Percentiles rank a stretch among this genome's conserved stretches.
phyloP scores from a whole-genome alignment of 805 yeast genomes.

The Yarrowia sp. region DNA sequence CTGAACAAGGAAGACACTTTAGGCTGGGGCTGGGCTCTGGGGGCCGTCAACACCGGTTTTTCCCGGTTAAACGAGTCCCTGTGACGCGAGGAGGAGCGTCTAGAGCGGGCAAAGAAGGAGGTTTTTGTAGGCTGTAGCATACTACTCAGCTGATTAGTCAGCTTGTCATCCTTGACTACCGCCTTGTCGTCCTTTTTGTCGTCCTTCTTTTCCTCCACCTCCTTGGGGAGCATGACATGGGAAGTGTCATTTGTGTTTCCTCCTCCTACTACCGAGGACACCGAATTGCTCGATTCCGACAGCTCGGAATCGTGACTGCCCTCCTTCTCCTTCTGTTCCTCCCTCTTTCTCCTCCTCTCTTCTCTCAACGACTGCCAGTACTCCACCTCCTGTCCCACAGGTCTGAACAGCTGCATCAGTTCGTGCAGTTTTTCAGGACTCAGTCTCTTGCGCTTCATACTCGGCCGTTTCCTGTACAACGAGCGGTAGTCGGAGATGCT shows the following conservation, averaged over 20 bases:
- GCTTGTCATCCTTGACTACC: too few relatives aligned
- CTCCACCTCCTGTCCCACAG: slow-evolving; percentile 41
- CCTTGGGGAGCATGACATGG: slow-evolving; percentile 21
- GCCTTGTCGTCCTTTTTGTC: neutral
- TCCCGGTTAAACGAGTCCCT: slow-evolving; percentile 34
- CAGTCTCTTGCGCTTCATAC: slow-evolving; percentile 39
- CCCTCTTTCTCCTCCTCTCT: slow-evolving; percentile 28
- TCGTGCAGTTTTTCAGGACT: slow-evolving; percentile 45
- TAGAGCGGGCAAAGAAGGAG: slow-evolving; percentile 3
- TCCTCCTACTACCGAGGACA: too few relatives aligned
- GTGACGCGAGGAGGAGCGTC: slow-evolving; percentile 18
- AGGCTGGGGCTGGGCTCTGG: slow-evolving; percentile 4
- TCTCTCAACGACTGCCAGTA: slow-evolving; percentile 31
- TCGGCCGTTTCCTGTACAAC: slow-evolving; percentile 14
- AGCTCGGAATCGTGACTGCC: too few relatives aligned
- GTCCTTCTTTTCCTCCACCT: neutral
- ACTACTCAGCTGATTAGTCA: too few relatives aligned
- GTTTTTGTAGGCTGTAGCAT: too few relatives aligned
- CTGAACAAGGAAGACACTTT: slow-evolving; percentile 26
- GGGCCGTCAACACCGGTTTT: neutral
- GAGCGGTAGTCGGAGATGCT: slow-evolving; percentile 38
- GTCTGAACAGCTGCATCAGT: slow-evolving; percentile 44
- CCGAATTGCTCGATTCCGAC: too few relatives aligned
- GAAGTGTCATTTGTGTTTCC: neutral
- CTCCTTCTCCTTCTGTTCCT: neutral